phyloP scores from a whole-genome alignment of 1,284 basidiomycete genomes.

The Tilletia indica region DNA sequence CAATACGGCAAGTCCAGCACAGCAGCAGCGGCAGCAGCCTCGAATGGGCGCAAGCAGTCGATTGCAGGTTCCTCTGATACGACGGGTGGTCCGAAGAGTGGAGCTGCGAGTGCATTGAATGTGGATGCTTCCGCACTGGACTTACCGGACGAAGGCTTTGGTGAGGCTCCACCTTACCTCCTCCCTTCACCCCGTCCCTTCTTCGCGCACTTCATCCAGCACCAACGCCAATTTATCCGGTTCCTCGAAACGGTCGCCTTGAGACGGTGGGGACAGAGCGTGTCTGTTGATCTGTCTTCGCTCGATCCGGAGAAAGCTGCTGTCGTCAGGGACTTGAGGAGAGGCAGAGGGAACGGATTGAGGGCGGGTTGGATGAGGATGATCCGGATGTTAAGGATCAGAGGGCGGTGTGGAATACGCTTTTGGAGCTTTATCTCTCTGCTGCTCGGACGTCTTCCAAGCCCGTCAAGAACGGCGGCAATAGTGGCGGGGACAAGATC shows the following conservation, averaged over 20 bases:
- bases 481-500: conserved; percentile 41
- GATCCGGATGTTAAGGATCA: conserved; percentile 70
- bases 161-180: conserved; percentile 55
- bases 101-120: neutral
- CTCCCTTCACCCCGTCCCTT: conserved; percentile 80
- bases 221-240: conserved; percentile 74
- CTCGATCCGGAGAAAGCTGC: neutral
- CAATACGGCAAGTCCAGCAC: conserved; percentile 15
- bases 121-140: neutral
- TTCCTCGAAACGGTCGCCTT: conserved; percentile 86
- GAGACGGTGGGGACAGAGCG: conserved; percentile 75
- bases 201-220: conserved; percentile 92
- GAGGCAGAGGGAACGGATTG: conserved; percentile 8
- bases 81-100: neutral
- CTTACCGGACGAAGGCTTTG: neutral
- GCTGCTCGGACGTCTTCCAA: conserved; percentile 57
- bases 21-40: conserved; percentile 1
- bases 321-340: neutral
- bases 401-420: conserved; percentile 88
- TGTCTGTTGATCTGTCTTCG: conserved; percentile 59
- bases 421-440: conserved; percentile 83
- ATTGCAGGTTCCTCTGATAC: conserved; percentile 13
- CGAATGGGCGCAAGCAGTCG: conserved; percentile 32
- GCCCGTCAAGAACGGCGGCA: no score
- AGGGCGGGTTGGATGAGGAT: conserved; percentile 55